Evolutionary conservation across 2,329 filamentous ascomycete species (phyloP).

Genomic region (Orbilia ellipsospora): DNA sequence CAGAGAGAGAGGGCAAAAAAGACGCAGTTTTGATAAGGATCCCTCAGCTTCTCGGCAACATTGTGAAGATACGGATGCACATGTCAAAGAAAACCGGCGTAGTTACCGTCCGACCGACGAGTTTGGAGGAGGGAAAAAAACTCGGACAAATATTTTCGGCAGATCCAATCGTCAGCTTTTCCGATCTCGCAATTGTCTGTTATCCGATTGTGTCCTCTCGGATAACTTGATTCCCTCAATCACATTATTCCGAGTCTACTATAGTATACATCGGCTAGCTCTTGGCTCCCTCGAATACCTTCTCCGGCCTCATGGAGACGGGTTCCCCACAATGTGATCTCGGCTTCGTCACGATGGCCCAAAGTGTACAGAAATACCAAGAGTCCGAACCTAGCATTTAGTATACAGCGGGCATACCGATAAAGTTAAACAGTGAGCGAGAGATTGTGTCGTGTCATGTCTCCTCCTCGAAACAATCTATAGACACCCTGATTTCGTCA

Average conservation of each 20-base stretch:
- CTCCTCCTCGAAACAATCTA: slow-evolving; percentile 2
- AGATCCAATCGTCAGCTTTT: slow-evolving; percentile 21
- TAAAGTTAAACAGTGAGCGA: no score
- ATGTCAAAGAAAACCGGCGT: slow-evolving; percentile 21
- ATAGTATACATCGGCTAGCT: slow-evolving; percentile 19
- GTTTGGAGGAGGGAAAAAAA: no score
- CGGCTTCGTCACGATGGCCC: slow-evolving; percentile 38
- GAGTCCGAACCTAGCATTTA: slow-evolving; percentile 14
- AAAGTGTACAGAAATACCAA: slow-evolving; percentile 25
- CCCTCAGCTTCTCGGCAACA: slow-evolving; percentile 11
- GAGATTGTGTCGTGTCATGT: neutral
- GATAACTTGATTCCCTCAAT: slow-evolving; percentile 42
- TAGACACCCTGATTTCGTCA: neutral
- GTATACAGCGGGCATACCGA: neutral
- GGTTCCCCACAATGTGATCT: slow-evolving; percentile 44
- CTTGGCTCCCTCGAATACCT: neutral
- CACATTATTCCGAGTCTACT: neutral
- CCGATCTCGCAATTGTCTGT: slow-evolving; percentile 33
- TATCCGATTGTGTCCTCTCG: slow-evolving; percentile 34
- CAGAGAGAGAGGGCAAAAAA: slow-evolving; percentile 17
- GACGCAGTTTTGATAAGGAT: slow-evolving; percentile 35
- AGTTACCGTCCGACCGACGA: neutral
- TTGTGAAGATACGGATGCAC: slow-evolving; percentile 25
- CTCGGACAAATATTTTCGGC: slow-evolving; percentile 15
- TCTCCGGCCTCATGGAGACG: slow-evolving; percentile 42